Conservation (phyloP, 2,329 filamentous ascomycete genomes). For the Purpureocillium lavendulum region DNA sequence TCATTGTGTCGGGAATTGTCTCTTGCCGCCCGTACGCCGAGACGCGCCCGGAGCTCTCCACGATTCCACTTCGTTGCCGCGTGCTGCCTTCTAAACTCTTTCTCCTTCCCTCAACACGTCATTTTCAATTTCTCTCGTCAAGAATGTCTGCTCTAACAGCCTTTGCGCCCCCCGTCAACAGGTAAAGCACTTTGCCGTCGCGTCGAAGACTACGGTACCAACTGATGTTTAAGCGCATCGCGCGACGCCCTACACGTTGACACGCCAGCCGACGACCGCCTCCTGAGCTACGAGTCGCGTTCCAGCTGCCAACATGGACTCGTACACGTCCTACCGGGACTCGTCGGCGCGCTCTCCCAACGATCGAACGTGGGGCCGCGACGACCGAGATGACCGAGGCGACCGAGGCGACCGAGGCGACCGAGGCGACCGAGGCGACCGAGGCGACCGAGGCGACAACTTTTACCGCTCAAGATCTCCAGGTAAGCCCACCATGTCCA, state of each 20-base stretch:
- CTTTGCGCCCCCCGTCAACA: conserved; percentile 43
- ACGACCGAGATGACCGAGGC: conserved; percentile 42
- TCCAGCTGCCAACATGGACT: conserved; percentile 36
- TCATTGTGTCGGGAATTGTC: background rate
- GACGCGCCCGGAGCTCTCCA: too few species aligned
- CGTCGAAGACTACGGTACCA: conserved; percentile 3
- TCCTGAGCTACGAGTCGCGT: conserved; percentile 2
- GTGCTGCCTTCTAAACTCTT: conserved; percentile 14
- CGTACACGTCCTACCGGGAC: conserved; percentile 46
- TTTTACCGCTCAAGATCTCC: conserved; percentile 63
- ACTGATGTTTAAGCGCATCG: conserved; percentile 3
- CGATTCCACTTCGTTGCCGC: background rate
- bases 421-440: conserved; percentile 42
- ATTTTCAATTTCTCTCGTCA: conserved; percentile 17
- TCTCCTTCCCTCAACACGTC: conserved; percentile 14
- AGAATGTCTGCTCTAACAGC: conserved; percentile 48
- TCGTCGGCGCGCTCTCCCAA: conserved; percentile 41
- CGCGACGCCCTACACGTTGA: background rate
- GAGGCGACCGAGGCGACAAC: conserved; percentile 47
- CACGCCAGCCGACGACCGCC: background rate
- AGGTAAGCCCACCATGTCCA: conserved; percentile 40
- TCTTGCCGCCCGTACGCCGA: too few species aligned
- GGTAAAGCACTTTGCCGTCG: conserved; percentile 22
- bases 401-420: conserved; percentile 48
- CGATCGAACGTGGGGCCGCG: conserved; percentile 45